phyloP scores from a whole-genome alignment of 73 alveolate genomes.

The Breviolum minutum region DNA sequence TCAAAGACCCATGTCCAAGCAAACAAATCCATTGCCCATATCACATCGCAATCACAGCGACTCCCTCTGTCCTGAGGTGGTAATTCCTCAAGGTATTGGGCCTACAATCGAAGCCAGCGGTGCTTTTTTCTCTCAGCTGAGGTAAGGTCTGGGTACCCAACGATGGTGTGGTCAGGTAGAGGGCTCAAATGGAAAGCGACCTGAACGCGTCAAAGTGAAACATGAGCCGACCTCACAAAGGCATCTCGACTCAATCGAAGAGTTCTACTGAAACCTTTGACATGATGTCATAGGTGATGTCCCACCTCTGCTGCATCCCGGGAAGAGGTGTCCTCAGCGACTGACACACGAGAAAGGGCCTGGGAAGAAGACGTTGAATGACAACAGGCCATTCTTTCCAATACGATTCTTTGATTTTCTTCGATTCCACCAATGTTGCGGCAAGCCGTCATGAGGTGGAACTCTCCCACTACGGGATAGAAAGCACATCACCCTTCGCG shows the following conservation, averaged over 20 bases:
- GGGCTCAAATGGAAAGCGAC: constrained; percentile 76
- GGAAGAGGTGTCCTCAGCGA: neutral
- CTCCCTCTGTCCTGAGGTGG: neutral
- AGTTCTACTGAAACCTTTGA: neutral
- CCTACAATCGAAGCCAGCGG: neutral
- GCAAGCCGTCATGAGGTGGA: no score
- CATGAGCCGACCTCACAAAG: neutral
- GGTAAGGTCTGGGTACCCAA: neutral
- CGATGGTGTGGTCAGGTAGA: constrained; percentile 44
- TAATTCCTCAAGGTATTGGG: constrained; percentile 7
- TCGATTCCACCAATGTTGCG: no score
- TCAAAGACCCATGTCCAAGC: neutral
- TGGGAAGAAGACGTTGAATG: no score
- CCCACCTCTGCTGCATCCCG: constrained; percentile 59
- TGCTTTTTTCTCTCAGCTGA: no score
- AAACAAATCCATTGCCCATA: neutral
- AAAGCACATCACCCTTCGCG: no score
- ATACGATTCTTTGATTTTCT: no score
- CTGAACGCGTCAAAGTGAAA: neutral
- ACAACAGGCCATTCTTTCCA: no score
- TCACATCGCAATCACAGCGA: neutral
- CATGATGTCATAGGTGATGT: neutral
- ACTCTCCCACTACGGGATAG: no score
- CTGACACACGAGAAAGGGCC: no score
- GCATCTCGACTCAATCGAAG: no score